Evolutionary conservation across 306 rosid species (phyloP).

Genomic region (Calophaca sinica): DNA sequence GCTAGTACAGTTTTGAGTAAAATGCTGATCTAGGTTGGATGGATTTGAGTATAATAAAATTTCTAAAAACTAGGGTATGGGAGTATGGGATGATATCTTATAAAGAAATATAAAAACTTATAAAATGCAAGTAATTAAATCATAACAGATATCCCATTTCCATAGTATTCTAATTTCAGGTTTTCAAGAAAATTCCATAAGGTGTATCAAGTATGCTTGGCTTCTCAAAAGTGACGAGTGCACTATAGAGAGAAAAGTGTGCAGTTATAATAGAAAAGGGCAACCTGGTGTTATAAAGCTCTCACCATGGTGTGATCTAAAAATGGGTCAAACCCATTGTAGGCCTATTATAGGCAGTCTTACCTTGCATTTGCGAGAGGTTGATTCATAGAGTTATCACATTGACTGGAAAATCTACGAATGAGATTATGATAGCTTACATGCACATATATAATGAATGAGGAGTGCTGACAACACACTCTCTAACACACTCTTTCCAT

Average conservation of each 20-base stretch:
- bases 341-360: background rate
- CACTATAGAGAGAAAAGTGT: background rate
- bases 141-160: slow-evolving; percentile 20
- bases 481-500: no score
- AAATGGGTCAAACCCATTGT: no score
- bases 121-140: background rate
- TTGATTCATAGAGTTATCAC: slow-evolving; percentile 12
- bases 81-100: slow-evolving; percentile 26
- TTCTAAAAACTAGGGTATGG: slow-evolving; percentile 15
- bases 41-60: slow-evolving; percentile 20
- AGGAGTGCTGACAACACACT: no score
- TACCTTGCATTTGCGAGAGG: slow-evolving; percentile 6
- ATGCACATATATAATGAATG: background rate
- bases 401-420: slow-evolving; percentile 5
- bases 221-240: background rate
- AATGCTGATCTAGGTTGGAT: slow-evolving; percentile 22
- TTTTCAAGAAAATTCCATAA: slow-evolving; percentile 35
- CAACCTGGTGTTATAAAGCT: no score
- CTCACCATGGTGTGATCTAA: no score
- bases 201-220: slow-evolving; percentile 1
- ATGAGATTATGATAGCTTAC: slow-evolving; percentile 1
- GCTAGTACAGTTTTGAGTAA: slow-evolving; percentile 37
- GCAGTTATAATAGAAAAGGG: background rate
- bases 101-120: slow-evolving; percentile 17
- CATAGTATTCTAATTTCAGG: slow-evolving; percentile 26